These are phyloP conservation scores for Ilex paraguariensis DNA, from an alignment of 305 asterid species.

Conservation along the genomic window DNA sequence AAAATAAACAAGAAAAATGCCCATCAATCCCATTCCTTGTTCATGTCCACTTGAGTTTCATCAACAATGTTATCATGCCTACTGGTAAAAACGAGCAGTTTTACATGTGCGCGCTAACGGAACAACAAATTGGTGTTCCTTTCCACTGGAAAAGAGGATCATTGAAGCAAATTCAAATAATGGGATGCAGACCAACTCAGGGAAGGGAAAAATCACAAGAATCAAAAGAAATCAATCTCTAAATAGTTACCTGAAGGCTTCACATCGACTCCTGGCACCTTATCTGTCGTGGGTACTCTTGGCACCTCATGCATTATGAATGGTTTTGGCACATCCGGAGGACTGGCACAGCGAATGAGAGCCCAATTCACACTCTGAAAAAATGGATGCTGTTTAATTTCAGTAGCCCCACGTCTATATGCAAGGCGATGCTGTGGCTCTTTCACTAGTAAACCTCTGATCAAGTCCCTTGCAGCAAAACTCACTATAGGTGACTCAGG, in stretches of 20 bases:
- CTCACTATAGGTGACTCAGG: conserved; percentile 51
- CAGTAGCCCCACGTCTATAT: conserved; percentile 55
- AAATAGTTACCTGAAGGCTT: conserved; percentile 47
- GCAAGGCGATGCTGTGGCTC: conserved; percentile 57
- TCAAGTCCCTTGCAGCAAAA: conserved; percentile 54
- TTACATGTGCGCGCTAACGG: not conserved
- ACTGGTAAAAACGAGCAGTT: not conserved
- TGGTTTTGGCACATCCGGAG: conserved; percentile 51
- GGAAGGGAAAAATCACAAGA: not conserved
- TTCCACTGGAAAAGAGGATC: not conserved
- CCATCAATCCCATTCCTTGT: not conserved
- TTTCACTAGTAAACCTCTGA: conserved; percentile 48
- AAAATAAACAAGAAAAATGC: not conserved
- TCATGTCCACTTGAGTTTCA: not conserved
- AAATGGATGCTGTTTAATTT: conserved; percentile 52
- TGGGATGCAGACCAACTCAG: not conserved
- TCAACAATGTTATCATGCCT: not conserved
- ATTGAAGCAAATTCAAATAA: not conserved
- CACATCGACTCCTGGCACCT: conserved; percentile 31
- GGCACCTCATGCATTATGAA: conserved; percentile 18
- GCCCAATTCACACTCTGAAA: conserved; percentile 58
- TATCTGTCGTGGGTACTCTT: conserved; percentile 19
- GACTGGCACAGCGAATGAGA: conserved; percentile 47
- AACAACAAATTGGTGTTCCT: conserved; percentile 2
- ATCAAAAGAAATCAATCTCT: conserved; percentile 55